Evolutionary conservation across 495 filamentous ascomycete species (phyloP), one percentile per base, ranked within the genome.

Genomic region (Cercophora newfieldiana): DNA sequence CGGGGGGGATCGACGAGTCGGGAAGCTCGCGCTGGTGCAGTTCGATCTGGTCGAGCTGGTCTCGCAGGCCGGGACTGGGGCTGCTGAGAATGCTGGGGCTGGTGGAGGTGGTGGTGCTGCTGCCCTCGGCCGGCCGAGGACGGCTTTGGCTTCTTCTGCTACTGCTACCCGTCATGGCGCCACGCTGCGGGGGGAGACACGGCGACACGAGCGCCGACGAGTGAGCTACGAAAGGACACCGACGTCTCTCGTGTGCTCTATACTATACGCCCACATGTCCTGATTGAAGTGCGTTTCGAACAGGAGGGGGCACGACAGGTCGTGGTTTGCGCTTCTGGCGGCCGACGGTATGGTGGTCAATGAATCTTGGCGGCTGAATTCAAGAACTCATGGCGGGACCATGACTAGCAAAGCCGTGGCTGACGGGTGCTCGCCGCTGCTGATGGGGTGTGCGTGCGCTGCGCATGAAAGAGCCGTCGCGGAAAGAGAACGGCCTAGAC

Each of bases 21-120:
- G 61, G 59, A n/a, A 69, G 29, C 25, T 54, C 31, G 6, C 58
- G 69, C 33, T 65, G 67, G 51, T 70, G 72, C 59, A 65, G 21
- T 58, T 73, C 71, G 21, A 76, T 68, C n/a, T 67, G 58, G 21
- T 72, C 74, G 21, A 69, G 65, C 22, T 64, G 70, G 19, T 66
- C 67, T 33, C 67, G 66, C 25, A 70, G 51, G 24, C 3, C 22
- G 54, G 22, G 18, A 19, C 21, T n/a, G 21, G 26, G 21, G n/a
- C 14, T n/a, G n/a, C n/a, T n/a, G n/a, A n/a, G n/a, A n/a, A n/a
- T n/a, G n/a, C n/a, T n/a, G n/a, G n/a, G n/a, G n/a, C n/a, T n/a
- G n/a, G n/a, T n/a, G n/a, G n/a, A n/a, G n/a, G n/a, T n/a, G n/a
- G n/a, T n/a, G n/a, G n/a, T n/a, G n/a, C n/a, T n/a, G n/a, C n/a